Evolutionary conservation across 768 basidiomycete species (phyloP), one percentile per base, ranked within the genome.

Genomic region (Calvatia gigantea): DNA sequence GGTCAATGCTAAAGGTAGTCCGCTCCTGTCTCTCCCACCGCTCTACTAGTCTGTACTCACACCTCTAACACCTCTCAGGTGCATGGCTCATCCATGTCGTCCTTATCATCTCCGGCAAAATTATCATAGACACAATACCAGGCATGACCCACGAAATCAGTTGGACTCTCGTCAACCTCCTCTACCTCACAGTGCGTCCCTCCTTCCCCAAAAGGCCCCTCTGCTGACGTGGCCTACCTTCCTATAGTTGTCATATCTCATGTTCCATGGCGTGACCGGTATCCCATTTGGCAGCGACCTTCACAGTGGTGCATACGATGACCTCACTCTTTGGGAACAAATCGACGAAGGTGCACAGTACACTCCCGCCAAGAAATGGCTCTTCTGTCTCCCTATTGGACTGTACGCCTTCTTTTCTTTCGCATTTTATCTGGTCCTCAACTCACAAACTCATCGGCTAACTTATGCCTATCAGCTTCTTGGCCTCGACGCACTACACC

Each of bases 291-390:
- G 94, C 64, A 86, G 84, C 54, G 86, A 90, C 58, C 75, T 88
- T 41, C 89, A 92, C 62, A 88, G 87, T 9, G 97, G 97, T 21
- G 97, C 94, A 11, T 99, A 96, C 72, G 97, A 98, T 69, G 93
- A 98, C 64, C 81, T 98, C 45, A 98, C 97, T 0, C 76, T 99
- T 28, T 99, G 97, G 97, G 97, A 99, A 67, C 97, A 99, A 78
- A 99, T 99, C 47, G 97, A 99, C 70, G 89, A 91, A 47, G 97
- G 97, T 35, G 97, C 95, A 0, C 97, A 98, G 65, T 97, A 98
- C 71, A 99, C 97, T 4, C 97, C 97, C 0, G 87, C 97, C 4
- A 97, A 93, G 76, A 99, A 99, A 69, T 98, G 94, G 93, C 77
- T 99, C 27, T 81, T 97, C 57, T 84, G 83, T 51, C 86, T 94